These are phyloP conservation scores for Epichloe coenophiala DNA, from an alignment of 2,329 filamentous ascomycete genomes.

Conservation along the genomic window DNA sequence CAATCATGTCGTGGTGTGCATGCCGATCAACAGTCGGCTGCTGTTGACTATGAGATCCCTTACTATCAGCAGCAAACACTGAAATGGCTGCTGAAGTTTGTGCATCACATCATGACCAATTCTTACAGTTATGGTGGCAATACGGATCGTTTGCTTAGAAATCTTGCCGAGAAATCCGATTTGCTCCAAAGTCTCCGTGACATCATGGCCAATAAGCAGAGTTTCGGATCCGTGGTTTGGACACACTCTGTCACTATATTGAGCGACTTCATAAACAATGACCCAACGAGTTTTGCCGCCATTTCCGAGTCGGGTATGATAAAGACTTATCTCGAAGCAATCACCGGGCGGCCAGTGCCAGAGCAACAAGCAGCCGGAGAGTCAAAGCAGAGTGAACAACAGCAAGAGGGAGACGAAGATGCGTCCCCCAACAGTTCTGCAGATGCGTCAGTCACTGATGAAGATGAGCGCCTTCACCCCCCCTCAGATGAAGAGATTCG, in stretches of 20 bases:
- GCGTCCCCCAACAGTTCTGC: conserved; percentile 27
- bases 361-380: conserved; percentile 15
- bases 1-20: conserved; percentile 59
- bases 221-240: conserved; percentile 91
- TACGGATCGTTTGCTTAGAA: conserved; percentile 79
- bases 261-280: conserved; percentile 95
- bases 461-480: conserved; percentile 36
- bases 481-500: conserved; percentile 35
- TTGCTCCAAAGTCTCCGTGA: conserved; percentile 65
- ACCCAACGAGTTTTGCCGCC: conserved; percentile 91
- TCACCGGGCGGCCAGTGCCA: conserved; percentile 44
- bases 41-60: conserved; percentile 86
- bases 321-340: conserved; percentile 68
- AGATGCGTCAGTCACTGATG: conserved; percentile 22
- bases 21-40: conserved; percentile 54
- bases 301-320: conserved; percentile 90
- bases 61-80: conserved; percentile 89
- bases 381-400: conserved; percentile 17
- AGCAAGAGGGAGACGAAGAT: conserved; percentile 20
- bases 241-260: conserved; percentile 85
- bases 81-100: conserved; percentile 89
- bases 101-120: conserved; percentile 87
- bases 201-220: conserved; percentile 65
- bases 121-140: conserved; percentile 57
- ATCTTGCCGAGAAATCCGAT: conserved; percentile 84